Evolutionary conservation across 1,284 basidiomycete species (phyloP), one percentile per base, ranked within the genome.

Genomic region (Ustilago esculenta): DNA sequence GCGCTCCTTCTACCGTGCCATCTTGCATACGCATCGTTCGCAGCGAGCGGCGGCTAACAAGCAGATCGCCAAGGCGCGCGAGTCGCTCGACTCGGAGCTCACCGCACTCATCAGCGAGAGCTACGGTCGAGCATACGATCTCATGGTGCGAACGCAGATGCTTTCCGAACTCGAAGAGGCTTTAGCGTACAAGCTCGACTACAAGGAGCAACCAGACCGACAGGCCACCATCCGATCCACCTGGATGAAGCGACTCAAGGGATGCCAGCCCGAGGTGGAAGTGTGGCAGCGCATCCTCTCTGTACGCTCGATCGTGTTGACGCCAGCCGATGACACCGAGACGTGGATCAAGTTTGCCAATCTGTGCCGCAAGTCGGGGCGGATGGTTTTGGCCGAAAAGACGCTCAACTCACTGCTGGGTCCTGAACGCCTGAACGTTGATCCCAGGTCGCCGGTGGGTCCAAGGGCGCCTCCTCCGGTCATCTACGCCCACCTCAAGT

Each of bases 251-350:
- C 93, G 92, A 60, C 83, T 99, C 36, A 90, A 93, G 84, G 96
- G 94, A 2, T 98, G 95, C 83, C 94, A 98, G 81, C 92, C 93
- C 15, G 96, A 98, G 73, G 96, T 98, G 17, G 96, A 99, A 82
- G 94, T 97, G 4, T 99, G 96, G 96, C 96, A 98, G 83, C 89
- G 95, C 20, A 93, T 98, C 43, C 85, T 99, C 15, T 95, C 98
- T 84, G 93, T 99, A 34, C 89, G 96, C 57, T 93, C 94, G 0
- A 87, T 98, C 45, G 94, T 99, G 20, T 85, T 98, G 27, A 92
- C 89, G 40, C 96, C 96, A 0, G 91, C 91, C 69, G 94, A 97
- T 75, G 94, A 98, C 78, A 93, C 92, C 47, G 88, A 92, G 51
- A 98, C 97, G 87, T 98, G 95, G 95, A 98, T 93, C 83, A 90